phyloP scores from a whole-genome alignment of 768 basidiomycete genomes.

The Panus rudis region DNA sequence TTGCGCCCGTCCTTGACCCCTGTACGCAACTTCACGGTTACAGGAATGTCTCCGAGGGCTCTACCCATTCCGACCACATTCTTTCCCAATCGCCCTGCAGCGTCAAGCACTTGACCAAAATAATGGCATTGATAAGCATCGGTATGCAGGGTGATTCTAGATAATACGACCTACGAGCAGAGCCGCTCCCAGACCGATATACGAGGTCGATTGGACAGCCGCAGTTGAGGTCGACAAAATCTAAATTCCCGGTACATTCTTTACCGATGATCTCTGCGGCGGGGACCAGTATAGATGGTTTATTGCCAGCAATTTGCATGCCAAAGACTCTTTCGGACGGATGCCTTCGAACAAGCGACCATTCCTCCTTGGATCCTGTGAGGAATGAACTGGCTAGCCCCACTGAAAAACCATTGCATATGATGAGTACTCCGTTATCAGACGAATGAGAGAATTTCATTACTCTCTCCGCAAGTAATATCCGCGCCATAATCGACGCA shows the following conservation, averaged over 20 bases:
- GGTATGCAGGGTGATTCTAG: neutral
- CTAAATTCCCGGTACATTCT: constrained; percentile 58
- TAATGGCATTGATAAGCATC: neutral
- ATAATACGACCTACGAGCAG: constrained; percentile 56
- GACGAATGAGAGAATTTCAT: neutral
- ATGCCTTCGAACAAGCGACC: constrained; percentile 87
- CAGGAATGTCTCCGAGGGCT: constrained; percentile 83
- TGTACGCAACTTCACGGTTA: constrained; percentile 88
- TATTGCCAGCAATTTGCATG: constrained; percentile 88
- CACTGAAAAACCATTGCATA: constrained; percentile 54
- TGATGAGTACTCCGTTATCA: neutral
- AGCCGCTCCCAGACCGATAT: constrained; percentile 85
- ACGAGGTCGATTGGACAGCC: constrained; percentile 98
- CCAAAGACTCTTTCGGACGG: constrained; percentile 85
- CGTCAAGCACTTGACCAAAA: constrained; percentile 62
- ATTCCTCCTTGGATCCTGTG: constrained; percentile 85
- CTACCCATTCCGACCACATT: constrained; percentile 88
- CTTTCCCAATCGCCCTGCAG: constrained; percentile 74
- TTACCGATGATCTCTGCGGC: constrained; percentile 76
- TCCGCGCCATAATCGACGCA: constrained; percentile 85
- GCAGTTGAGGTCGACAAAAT: constrained; percentile 94
- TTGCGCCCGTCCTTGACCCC: constrained; percentile 88
- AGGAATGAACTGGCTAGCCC: constrained; percentile 90
- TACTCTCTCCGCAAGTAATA: constrained; percentile 93
- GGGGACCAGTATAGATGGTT: constrained; percentile 68